These are phyloP conservation scores for Chamaecrista fasciculata DNA, from an alignment of 306 rosid genomes.

Conservation along the genomic window DNA sequence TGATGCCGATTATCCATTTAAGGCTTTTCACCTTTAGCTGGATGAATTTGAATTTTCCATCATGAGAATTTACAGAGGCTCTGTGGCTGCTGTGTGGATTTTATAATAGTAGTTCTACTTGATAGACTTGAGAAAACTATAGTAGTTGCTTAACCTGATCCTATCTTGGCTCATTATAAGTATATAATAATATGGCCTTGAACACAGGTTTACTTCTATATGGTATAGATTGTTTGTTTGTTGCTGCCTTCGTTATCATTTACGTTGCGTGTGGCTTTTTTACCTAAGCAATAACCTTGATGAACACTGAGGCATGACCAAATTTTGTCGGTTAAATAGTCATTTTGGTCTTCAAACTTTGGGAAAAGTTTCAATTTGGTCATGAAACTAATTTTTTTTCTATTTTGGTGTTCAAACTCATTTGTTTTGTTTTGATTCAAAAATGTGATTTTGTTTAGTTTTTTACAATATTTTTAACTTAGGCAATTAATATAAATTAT, in stretches of 20 bases:
- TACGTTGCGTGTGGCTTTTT: background rate
- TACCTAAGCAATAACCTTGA: too few species aligned
- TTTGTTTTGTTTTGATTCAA: too few species aligned
- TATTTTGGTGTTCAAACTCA: too few species aligned
- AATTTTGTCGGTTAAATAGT: too few species aligned
- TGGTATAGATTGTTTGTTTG: background rate
- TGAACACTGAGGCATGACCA: too few species aligned
- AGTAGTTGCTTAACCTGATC: slow-evolving; percentile 34
- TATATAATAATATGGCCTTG: slow-evolving; percentile 47
- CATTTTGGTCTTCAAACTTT: too few species aligned
- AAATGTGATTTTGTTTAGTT: too few species aligned
- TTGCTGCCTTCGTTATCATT: slow-evolving; percentile 7
- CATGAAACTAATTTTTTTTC: too few species aligned
- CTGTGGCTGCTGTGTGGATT: slow-evolving; percentile 24
- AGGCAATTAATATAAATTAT: too few species aligned
- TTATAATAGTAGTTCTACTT: slow-evolving; percentile 24
- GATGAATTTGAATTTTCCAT: slow-evolving; percentile 27
- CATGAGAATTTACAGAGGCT: slow-evolving; percentile 31
- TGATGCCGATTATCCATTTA: slow-evolving; percentile 37
- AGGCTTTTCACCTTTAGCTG: slow-evolving; percentile 33
- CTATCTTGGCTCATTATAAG: slow-evolving; percentile 30
- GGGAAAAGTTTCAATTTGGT: too few species aligned
- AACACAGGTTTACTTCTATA: slow-evolving; percentile 8
- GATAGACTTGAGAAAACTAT: slow-evolving; percentile 18
- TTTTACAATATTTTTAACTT: too few species aligned